Conservation (phyloP, 495 filamentous ascomycete genomes). For the Umbilicaria muhlenbergii region DNA sequence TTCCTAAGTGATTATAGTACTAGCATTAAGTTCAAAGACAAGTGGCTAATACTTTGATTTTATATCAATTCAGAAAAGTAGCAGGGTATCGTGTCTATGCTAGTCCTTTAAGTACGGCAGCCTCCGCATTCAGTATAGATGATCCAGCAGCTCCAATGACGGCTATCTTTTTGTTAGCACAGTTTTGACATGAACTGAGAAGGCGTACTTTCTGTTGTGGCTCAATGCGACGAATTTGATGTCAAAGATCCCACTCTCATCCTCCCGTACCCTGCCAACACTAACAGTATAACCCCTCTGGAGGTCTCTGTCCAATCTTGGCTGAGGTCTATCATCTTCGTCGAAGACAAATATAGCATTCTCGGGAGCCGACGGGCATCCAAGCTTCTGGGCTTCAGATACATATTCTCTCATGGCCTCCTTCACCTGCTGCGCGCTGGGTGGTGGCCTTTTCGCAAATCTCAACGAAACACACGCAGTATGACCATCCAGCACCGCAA, state of each 20-base stretch:
- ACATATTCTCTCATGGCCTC: constrained; percentile 55
- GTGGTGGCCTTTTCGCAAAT: constrained; percentile 41
- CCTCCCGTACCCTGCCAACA: constrained; percentile 62
- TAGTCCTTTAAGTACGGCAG: constrained; percentile 78
- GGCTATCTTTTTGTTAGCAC: constrained; percentile 28
- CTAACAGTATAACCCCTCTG: constrained; percentile 66
- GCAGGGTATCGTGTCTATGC: constrained; percentile 27
- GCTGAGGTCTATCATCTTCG: constrained; percentile 68
- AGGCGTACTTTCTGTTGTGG: constrained; percentile 56
- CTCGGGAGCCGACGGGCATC: constrained; percentile 60
- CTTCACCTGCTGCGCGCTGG: constrained; percentile 49
- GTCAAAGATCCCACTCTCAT: constrained; percentile 63
- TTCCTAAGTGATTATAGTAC: too few relatives aligned
- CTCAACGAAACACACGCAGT: constrained; percentile 67
- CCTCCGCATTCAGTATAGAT: constrained; percentile 87
- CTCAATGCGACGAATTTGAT: constrained; percentile 69
- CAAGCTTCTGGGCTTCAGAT: constrained; percentile 57
- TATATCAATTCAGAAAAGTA: too few relatives aligned
- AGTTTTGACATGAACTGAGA: not conserved
- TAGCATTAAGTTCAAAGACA: too few relatives aligned
- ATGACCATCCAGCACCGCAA: constrained; percentile 73
- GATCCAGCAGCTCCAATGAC: constrained; percentile 91
- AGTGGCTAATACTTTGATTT: too few relatives aligned
- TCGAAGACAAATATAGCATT: constrained; percentile 64
- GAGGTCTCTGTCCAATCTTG: constrained; percentile 64